Evolutionary conservation across 495 filamentous ascomycete species (phyloP).

Genomic region (Clavariopsis aquatica): DNA sequence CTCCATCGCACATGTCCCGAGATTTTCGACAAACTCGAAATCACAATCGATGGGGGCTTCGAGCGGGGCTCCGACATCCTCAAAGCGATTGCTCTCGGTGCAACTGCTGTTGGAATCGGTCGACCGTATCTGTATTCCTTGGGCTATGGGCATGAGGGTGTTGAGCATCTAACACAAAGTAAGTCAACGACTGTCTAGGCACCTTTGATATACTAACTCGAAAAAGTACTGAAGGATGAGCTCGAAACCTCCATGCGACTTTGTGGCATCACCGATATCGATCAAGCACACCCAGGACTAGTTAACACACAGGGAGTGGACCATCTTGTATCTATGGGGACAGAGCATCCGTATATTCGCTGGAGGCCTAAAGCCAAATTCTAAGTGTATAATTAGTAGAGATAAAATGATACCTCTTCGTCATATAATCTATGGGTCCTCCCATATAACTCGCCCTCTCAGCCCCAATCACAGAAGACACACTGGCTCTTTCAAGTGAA

Average conservation of each 20-base stretch:
- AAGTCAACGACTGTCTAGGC: neutral
- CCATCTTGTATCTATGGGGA: slow-evolving; percentile 7
- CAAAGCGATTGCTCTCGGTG: slow-evolving; percentile 90
- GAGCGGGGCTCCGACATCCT: slow-evolving; percentile 89
- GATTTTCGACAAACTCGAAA: slow-evolving; percentile 20
- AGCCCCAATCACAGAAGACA: too few species aligned
- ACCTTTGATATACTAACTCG: neutral
- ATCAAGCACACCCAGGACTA: slow-evolving; percentile 19
- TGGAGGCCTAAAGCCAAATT: slow-evolving; percentile 12
- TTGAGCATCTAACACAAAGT: slow-evolving; percentile 28
- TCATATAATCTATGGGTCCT: too few species aligned
- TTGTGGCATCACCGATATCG: slow-evolving; percentile 23
- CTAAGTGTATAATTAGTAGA: too few species aligned
- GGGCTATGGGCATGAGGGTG: slow-evolving; percentile 22
- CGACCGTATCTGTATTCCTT: slow-evolving; percentile 77
- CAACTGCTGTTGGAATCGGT: slow-evolving; percentile 90
- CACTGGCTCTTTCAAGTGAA: too few species aligned
- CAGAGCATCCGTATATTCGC: neutral
- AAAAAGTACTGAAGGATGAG: slow-evolving; percentile 25
- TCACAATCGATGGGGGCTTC: slow-evolving; percentile 83
- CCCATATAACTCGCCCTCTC: too few species aligned
- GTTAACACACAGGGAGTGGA: slow-evolving; percentile 25
- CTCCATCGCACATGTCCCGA: slow-evolving; percentile 11
- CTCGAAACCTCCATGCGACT: slow-evolving; percentile 28
- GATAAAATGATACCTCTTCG: too few species aligned